phyloP scores from a whole-genome alignment of 1,284 basidiomycete genomes.

The Psilocybe mexicana region DNA sequence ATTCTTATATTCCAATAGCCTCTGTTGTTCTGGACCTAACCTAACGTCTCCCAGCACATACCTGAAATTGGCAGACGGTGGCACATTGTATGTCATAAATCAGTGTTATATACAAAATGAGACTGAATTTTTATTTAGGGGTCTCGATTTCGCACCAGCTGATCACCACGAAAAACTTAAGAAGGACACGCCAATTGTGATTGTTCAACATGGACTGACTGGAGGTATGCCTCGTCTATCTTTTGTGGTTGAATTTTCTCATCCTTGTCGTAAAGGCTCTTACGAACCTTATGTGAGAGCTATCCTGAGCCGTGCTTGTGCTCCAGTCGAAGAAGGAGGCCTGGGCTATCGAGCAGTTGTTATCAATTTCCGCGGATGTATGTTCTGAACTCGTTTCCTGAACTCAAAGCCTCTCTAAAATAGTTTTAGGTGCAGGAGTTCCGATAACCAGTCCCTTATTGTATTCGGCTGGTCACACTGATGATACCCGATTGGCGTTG shows the following conservation, averaged over 20 bases:
- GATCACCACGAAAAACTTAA: conserved; percentile 48
- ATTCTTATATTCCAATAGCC: conserved; percentile 16
- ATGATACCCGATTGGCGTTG: conserved; percentile 83
- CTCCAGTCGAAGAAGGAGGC: conserved; percentile 71
- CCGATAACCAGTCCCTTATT: conserved; percentile 80
- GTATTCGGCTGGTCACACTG: conserved; percentile 86
- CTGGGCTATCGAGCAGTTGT: conserved; percentile 88
- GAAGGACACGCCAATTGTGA: conserved; percentile 76
- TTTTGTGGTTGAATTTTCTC: background rate
- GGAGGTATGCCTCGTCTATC: conserved; percentile 55
- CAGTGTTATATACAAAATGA: background rate
- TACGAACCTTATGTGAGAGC: conserved; percentile 89
- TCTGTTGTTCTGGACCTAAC: background rate
- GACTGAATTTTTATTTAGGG: conserved; percentile 40
- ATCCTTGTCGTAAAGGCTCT: conserved; percentile 52
- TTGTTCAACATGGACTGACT: conserved; percentile 85
- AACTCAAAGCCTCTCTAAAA: conserved; percentile 13
- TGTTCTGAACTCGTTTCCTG: conserved; percentile 28
- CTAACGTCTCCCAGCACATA: conserved; percentile 32
- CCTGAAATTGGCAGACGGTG: conserved; percentile 44
- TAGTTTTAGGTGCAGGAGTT: conserved; percentile 71
- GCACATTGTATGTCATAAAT: conserved; percentile 42
- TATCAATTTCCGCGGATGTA: conserved; percentile 89
- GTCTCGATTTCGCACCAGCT: conserved; percentile 71
- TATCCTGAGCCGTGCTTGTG: conserved; percentile 71